Base-by-base conservation (phyloP, 2,329 filamentous ascomycete genomes). In the Colletotrichum sp. region DNA sequence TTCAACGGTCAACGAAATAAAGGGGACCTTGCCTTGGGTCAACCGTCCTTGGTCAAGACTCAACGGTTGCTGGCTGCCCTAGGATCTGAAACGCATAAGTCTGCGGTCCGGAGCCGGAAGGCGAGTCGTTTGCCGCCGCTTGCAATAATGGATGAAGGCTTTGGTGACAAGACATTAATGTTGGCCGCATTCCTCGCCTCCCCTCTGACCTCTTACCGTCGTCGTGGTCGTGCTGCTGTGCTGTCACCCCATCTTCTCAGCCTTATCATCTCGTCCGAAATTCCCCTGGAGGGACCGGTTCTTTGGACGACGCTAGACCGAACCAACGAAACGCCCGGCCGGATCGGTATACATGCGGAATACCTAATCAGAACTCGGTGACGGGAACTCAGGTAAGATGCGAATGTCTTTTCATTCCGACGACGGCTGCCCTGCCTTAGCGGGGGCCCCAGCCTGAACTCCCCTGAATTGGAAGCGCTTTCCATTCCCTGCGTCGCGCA, bases 11-110 rank as follows among this genome's bases (percentile, higher is more conserved):
- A 21, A 30, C 16, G 55, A 69, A 67, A 69, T 69, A 69, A n/a
- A 61, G 30, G 66, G 58, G 38, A 64, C 15, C 24, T 30, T 63
- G 10, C 18, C 21, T 58, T 52, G 43, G 43, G n/a, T 52, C 43
- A 2, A 58, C 55, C 55, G 21, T 26, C 55, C 26, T n/a, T 70
- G 21, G 57, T 58, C 66, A 48, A 21, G 18, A 48, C 38, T 43
- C 38, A 34, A 71, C 38, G 58, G 68, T 48, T 26, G 34, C 32
- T 16, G 55, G 26, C 24, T 24, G 55, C 26, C 24, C 26, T 32
- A 9, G 13, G 36, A 67, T 74, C 72, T 72, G 72, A 74, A 72
- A 71, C 72, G 61, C 38, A 57, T 55, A 57, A 71, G 66, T 48
- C 32, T 60, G 67, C 72, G 48, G 67, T 65, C 43, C 72, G 43